These are phyloP conservation scores for Penicillium vulpinum DNA, from an alignment of 2,329 filamentous ascomycete species.

Conservation along the genomic window DNA sequence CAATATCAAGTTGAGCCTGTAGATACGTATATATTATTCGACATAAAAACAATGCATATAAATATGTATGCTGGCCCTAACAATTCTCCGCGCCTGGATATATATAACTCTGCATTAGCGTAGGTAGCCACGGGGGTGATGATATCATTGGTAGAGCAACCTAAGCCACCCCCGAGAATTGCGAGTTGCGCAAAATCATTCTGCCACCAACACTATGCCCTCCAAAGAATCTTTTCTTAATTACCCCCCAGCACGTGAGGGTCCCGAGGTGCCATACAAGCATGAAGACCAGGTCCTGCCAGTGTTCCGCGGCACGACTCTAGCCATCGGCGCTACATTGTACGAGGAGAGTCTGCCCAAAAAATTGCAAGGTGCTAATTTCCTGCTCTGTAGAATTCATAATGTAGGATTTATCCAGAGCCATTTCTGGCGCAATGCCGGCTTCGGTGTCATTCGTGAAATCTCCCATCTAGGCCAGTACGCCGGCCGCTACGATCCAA, in stretches of 20 bases:
- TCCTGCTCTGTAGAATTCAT: conserved; percentile 50
- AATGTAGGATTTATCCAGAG: conserved; percentile 62
- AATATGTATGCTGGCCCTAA: too few relatives aligned
- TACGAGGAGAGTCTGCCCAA: conserved; percentile 48
- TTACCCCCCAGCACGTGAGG: conserved; percentile 42
- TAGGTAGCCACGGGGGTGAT: too few relatives aligned
- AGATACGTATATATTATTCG: conserved; percentile 6
- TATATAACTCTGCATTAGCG: too few relatives aligned
- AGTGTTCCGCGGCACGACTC: conserved; percentile 63
- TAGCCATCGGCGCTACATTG: conserved; percentile 64
- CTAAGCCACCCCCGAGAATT: background rate
- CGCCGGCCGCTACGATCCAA: conserved; percentile 57
- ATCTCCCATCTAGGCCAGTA: conserved; percentile 57
- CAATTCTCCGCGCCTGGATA: too few relatives aligned
- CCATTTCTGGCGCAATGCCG: conserved; percentile 70
- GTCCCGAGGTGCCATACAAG: conserved; percentile 46
- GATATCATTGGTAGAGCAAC: conserved; percentile 6
- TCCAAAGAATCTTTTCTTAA: conserved; percentile 31
- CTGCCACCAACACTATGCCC: conserved; percentile 20
- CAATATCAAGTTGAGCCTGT: conserved; percentile 37
- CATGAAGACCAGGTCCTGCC: conserved; percentile 65
- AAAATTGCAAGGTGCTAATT: too few relatives aligned
- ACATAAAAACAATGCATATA: background rate
- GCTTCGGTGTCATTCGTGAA: conserved; percentile 60
- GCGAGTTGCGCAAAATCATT: background rate